A percentile compares a stretch with the other conserved stretches of the same genome.
Evolutionary conservation across 495 filamentous ascomycete species (phyloP).

Genomic region (Clavariopsis aquatica): DNA sequence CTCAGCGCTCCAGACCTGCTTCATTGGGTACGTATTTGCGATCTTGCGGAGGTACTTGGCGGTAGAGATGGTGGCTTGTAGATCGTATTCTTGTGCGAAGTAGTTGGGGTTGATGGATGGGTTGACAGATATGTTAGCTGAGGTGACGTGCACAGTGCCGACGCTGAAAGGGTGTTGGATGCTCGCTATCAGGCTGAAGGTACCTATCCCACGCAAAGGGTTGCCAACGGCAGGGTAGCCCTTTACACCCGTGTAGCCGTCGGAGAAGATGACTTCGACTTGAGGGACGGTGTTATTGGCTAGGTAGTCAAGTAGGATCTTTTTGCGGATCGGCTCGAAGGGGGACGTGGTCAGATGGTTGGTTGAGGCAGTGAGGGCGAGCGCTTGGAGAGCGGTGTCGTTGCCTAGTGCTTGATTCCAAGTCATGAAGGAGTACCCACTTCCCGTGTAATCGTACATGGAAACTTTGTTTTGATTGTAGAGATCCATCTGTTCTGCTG

Average conservation of each 20-base stretch:
- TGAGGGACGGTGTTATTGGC: conserved; percentile 25
- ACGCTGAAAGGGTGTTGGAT: conserved; percentile 40
- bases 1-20: conserved; percentile 2
- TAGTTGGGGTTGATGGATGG: conserved; percentile 60
- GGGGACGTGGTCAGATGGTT: conserved; percentile 6
- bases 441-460: conserved; percentile 35
- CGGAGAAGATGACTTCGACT: conserved; percentile 37
- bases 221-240: conserved; percentile 29
- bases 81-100: conserved; percentile 43
- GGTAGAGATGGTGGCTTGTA: neutral
- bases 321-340: conserved; percentile 14
- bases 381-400: neutral
- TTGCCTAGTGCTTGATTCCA: conserved; percentile 17
- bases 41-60: conserved; percentile 6
- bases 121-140: conserved; percentile 54
- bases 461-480: conserved; percentile 18
- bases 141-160: conserved; percentile 57
- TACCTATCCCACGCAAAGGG: conserved; percentile 17
- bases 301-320: conserved; percentile 26
- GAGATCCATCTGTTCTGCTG: conserved; percentile 12
- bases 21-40: neutral
- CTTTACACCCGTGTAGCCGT: conserved; percentile 33
- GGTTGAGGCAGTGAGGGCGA: conserved; percentile 5
- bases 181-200: conserved; percentile 30
- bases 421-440: conserved; percentile 28